Conservation (phyloP, 805 yeast genomes). For the Saccharomycopsis vini region DNA sequence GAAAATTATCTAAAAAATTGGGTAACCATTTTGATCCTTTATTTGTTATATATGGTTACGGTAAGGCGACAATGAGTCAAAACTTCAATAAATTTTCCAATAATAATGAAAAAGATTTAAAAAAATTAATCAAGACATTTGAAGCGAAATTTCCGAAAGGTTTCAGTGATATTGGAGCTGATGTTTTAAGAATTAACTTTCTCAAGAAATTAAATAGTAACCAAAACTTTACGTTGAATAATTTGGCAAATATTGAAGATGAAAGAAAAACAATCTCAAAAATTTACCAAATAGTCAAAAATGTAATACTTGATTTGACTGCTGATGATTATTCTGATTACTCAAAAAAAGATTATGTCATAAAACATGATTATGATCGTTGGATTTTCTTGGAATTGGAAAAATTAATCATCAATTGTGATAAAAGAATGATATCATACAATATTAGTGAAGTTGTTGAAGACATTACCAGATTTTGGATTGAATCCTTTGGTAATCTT, state of each 20-base stretch:
- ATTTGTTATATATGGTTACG: constrained; percentile 84
- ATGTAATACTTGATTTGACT: constrained; percentile 86
- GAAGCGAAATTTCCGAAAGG: constrained; percentile 85
- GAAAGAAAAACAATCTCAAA: constrained; percentile 98
- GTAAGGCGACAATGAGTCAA: constrained; percentile 67
- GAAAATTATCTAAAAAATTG: constrained; percentile 95
- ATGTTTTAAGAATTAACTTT: constrained; percentile 77
- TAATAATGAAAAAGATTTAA: constrained; percentile 79
- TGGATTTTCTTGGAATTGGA: constrained; percentile 90
- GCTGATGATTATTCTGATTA: constrained; percentile 56
- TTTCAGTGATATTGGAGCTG: constrained; percentile 98
- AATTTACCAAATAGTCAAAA: constrained; percentile 96
- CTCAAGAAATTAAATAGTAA: constrained; percentile 1
- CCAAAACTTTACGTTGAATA: constrained; percentile 62
- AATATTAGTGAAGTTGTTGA: constrained; percentile 52
- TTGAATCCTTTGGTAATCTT: constrained; percentile 86
- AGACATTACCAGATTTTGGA: constrained; percentile 89
- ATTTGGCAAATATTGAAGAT: constrained; percentile 84
- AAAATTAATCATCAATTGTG: constrained; percentile 41
- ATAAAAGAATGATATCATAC: neutral
- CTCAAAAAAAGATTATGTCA: constrained; percentile 65
- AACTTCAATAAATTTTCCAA: constrained; percentile 64
- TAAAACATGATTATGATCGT: constrained; percentile 62
- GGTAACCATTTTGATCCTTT: constrained; percentile 95
- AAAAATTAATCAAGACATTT: constrained; percentile 81